phyloP scores from a whole-genome alignment of 768 basidiomycete genomes.

The Amanita subjunquillea region DNA sequence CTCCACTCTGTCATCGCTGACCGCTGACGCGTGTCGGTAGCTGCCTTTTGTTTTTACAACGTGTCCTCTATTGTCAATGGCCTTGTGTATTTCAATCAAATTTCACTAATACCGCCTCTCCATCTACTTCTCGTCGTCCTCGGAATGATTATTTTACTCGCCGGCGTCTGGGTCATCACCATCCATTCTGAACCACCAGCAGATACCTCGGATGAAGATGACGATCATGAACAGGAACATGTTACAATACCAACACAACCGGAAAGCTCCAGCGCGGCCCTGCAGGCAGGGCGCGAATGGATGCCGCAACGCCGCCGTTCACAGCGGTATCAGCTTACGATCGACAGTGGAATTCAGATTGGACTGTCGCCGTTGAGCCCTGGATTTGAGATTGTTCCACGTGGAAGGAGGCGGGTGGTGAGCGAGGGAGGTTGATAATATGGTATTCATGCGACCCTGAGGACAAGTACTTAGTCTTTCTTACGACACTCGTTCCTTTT shows the following conservation, averaged over 20 bases:
- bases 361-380: constrained; percentile 69
- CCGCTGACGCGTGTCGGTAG: constrained; percentile 17
- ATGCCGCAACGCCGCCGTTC: constrained; percentile 19
- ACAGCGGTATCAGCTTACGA: background rate
- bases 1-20: background rate
- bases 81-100: constrained; percentile 83
- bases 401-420: constrained; percentile 39
- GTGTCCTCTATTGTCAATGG: constrained; percentile 86
- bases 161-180: constrained; percentile 87
- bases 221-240: background rate
- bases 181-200: constrained; percentile 50
- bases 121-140: constrained; percentile 67
- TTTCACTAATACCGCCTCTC: constrained; percentile 54
- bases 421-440: constrained; percentile 24
- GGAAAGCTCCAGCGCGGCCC: background rate
- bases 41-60: constrained; percentile 95
- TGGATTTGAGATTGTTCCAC: constrained; percentile 62
- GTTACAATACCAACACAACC: constrained; percentile 16
- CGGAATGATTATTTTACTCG: constrained; percentile 70
- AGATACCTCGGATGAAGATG: constrained; percentile 7
- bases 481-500: constrained; percentile 9
- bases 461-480: background rate
- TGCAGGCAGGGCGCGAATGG: background rate
- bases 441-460: background rate
- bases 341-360: constrained; percentile 57